phyloP scores from a whole-genome alignment of 1,139 yeast species.

The Candida sanyaensis region DNA sequence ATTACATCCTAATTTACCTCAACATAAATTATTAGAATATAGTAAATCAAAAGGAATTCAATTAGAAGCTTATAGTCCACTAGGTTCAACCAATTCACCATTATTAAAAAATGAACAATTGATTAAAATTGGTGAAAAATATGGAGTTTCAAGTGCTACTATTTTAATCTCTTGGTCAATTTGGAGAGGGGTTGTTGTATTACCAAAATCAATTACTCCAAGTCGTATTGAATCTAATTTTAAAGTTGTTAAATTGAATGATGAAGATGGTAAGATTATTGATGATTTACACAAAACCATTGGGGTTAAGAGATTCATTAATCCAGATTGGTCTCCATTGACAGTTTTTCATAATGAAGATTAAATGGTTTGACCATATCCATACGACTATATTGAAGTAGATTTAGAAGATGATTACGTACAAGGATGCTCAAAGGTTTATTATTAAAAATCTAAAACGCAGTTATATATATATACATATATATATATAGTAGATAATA shows the following conservation, averaged over 20 bases:
- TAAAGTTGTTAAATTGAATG: conserved; percentile 28
- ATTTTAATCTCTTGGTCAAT: conserved; percentile 56
- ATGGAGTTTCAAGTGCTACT: conserved; percentile 43
- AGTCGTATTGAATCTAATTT: conserved; percentile 35
- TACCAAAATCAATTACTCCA: conserved; percentile 53
- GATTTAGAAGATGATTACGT: too few species aligned
- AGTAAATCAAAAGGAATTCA: not conserved
- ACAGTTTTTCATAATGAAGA: conserved; percentile 1
- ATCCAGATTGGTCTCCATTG: conserved; percentile 16
- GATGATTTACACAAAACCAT: conserved; percentile 28
- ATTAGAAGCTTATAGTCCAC: conserved; percentile 21
- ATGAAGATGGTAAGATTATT: conserved; percentile 35
- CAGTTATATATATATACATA: not conserved
- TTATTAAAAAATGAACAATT: conserved; percentile 44
- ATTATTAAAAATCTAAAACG: not conserved
- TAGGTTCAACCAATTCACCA: conserved; percentile 59
- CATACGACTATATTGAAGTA: too few species aligned
- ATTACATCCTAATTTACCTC: conserved; percentile 1
- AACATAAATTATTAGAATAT: conserved; percentile 1
- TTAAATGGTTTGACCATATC: not conserved
- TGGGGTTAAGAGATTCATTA: conserved; percentile 30
- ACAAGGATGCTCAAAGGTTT: too few species aligned
- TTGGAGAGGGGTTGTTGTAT: conserved; percentile 50
- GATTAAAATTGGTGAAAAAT: conserved; percentile 42
- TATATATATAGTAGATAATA: not conserved